phyloP scores from a whole-genome alignment of 2,329 filamentous ascomycete genomes.

The Diaporthe vaccinii region DNA sequence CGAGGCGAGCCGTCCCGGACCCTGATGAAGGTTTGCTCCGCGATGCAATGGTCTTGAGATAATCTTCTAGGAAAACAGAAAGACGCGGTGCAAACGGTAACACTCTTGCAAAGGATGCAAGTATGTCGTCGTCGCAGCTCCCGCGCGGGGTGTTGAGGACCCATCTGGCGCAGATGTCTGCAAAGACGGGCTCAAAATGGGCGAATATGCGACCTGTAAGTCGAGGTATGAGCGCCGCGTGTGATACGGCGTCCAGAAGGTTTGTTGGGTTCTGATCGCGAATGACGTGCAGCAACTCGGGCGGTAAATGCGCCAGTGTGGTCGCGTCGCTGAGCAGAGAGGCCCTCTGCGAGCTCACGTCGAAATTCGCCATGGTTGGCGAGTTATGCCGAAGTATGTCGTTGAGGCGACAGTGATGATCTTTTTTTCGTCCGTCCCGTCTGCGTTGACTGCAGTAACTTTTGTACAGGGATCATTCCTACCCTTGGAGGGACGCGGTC shows the following conservation, averaged over 20 bases:
- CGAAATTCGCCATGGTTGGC: slow-evolving; percentile 67
- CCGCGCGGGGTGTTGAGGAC: slow-evolving; percentile 61
- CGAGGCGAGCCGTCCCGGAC: slow-evolving; percentile 12
- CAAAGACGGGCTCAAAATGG: slow-evolving; percentile 80
- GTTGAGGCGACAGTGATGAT: slow-evolving; percentile 34
- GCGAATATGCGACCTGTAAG: slow-evolving; percentile 81
- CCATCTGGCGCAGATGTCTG: slow-evolving; percentile 89
- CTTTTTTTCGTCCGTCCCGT: slow-evolving; percentile 46
- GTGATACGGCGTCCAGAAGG: slow-evolving; percentile 79
- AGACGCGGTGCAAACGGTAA: slow-evolving; percentile 87
- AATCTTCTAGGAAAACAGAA: slow-evolving; percentile 75
- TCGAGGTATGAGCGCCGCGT: slow-evolving; percentile 76
- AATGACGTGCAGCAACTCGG: slow-evolving; percentile 78
- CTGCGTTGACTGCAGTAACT: slow-evolving; percentile 22
- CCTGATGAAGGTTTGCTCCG: slow-evolving; percentile 5
- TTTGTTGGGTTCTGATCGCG: slow-evolving; percentile 72
- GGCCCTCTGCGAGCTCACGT: slow-evolving; percentile 67
- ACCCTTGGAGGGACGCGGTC: slow-evolving; percentile 34
- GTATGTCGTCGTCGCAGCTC: slow-evolving; percentile 58
- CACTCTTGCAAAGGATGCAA: slow-evolving; percentile 83
- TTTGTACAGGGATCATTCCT: slow-evolving; percentile 37
- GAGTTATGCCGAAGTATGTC: slow-evolving; percentile 42
- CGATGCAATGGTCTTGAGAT: slow-evolving; percentile 47
- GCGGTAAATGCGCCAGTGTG: slow-evolving; percentile 73
- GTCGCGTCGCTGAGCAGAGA: slow-evolving; percentile 68